Evolutionary conservation across 768 basidiomycete species (phyloP).

Genomic region (Xanthoconium purpureum): DNA sequence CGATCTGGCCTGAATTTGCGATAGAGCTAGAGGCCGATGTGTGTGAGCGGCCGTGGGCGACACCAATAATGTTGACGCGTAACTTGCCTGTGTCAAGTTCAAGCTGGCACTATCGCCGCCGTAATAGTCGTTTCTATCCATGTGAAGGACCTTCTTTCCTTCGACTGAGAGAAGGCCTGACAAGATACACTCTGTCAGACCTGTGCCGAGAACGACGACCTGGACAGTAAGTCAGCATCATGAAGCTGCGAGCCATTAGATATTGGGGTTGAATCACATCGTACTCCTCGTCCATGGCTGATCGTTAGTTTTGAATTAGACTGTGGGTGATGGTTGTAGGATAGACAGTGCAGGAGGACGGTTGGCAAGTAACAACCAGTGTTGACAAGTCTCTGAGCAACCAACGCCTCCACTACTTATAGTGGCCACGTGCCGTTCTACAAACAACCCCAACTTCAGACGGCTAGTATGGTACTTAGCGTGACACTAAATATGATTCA

Average conservation of each 20-base stretch:
- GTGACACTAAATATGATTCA: not conserved
- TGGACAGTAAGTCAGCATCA: conserved; percentile 31
- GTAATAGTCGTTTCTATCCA: conserved; percentile 98
- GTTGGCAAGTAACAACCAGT: conserved; percentile 15
- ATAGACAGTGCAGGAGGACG: conserved; percentile 4
- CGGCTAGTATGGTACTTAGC: conserved; percentile 7
- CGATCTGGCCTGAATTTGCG: conserved; percentile 88
- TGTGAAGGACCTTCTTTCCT: conserved; percentile 99
- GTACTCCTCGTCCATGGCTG: conserved; percentile 97
- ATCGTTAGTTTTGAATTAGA: conserved; percentile 14
- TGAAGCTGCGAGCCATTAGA: conserved; percentile 8
- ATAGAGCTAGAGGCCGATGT: conserved; percentile 64
- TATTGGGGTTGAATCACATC: conserved; percentile 55
- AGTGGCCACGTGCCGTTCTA: conserved; percentile 26
- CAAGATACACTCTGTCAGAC: conserved; percentile 96
- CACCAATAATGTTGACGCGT: conserved; percentile 6
- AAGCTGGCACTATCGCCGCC: conserved; percentile 96
- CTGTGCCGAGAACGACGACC: conserved; percentile 94
- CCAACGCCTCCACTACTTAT: conserved; percentile 25
- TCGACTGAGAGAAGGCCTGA: conserved; percentile 98
- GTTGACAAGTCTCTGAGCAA: not conserved
- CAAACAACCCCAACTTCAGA: conserved; percentile 13
- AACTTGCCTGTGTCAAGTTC: conserved; percentile 89
- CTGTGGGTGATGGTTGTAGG: conserved; percentile 7
- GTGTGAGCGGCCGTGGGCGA: conserved; percentile 14